A percentile compares a stretch with the other conserved stretches of the same genome.
Evolutionary conservation across 106 monocot genomes (phyloP).

Genomic region (Dactylorhiza incarnata): DNA sequence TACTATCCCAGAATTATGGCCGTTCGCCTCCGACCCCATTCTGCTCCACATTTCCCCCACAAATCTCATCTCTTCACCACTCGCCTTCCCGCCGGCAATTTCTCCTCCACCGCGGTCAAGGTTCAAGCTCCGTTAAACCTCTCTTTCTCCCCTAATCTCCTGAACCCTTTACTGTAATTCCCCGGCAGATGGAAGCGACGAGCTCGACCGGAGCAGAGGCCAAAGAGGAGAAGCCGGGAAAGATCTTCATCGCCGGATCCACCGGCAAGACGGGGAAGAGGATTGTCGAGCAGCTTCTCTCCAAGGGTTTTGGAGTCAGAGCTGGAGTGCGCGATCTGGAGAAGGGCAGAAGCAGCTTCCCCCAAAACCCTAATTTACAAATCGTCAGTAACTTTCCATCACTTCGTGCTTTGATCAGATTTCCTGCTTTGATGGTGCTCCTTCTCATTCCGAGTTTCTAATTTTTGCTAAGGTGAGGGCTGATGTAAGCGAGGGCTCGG

Average conservation of each 20-base stretch:
- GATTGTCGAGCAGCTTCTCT: constrained; percentile 60
- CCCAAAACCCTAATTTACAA: constrained; percentile 33
- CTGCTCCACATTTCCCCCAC: background rate
- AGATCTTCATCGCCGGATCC: constrained; percentile 68
- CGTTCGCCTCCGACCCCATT: background rate
- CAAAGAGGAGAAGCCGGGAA: constrained; percentile 14
- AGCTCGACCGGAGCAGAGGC: background rate
- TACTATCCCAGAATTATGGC: background rate
- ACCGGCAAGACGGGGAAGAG: constrained; percentile 61
- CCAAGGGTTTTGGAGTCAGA: constrained; percentile 41
- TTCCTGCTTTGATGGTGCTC: background rate
- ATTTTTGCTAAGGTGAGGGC: constrained; percentile 31
- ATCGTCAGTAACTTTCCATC: constrained; percentile 30
- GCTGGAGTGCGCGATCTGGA: constrained; percentile 52
- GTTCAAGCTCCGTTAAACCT: background rate
- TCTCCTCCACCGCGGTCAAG: constrained; percentile 4
- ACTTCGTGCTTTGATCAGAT: background rate
- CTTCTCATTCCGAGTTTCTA: background rate
- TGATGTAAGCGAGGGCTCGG: constrained; percentile 42
- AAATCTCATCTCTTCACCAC: background rate
- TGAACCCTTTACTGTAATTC: background rate
- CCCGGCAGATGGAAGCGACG: constrained; percentile 1
- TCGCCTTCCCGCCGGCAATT: background rate
- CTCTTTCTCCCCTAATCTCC: background rate
- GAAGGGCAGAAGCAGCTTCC: constrained; percentile 36